Conservation (phyloP, 345 rosid genomes). For the Populus pruinosa region DNA sequence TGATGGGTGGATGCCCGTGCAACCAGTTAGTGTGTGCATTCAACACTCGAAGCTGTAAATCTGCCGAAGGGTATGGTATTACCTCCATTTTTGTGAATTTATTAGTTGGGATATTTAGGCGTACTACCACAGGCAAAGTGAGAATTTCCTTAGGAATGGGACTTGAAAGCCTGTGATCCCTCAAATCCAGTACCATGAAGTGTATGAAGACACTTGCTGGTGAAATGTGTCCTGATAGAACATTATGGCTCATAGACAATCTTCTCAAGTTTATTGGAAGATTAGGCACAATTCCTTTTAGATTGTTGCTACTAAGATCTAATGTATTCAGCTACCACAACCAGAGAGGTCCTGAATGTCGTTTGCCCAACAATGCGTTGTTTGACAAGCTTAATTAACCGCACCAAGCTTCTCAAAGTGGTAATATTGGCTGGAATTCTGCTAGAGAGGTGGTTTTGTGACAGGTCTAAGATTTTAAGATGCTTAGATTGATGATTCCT, state of each 20-base stretch:
- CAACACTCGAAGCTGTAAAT: conserved; percentile 34
- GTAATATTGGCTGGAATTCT: conserved; percentile 38
- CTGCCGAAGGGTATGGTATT: conserved; percentile 10
- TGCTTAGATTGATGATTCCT: conserved; percentile 29
- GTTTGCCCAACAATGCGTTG: conserved; percentile 47
- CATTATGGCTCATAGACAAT: conserved; percentile 35
- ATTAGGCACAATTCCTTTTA: conserved; percentile 41
- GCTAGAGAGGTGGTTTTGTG: conserved; percentile 46
- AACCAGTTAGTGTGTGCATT: conserved; percentile 47
- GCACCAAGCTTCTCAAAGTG: conserved; percentile 36
- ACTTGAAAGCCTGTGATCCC: conserved; percentile 50
- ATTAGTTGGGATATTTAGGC: conserved; percentile 45
- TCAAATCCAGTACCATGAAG: conserved; percentile 37
- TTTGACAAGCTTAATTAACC: conserved; percentile 34
- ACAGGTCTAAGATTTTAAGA: conserved; percentile 38
- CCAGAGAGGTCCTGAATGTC: conserved; percentile 47
- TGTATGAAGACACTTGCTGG: conserved; percentile 26
- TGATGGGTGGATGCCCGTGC: conserved; percentile 43
- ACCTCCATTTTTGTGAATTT: conserved; percentile 36
- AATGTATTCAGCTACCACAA: conserved; percentile 48
- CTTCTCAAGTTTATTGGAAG: conserved; percentile 45
- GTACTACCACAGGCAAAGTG: conserved; percentile 34
- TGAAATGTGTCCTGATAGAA: conserved; percentile 44
- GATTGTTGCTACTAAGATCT: conserved; percentile 42
- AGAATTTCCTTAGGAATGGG: conserved; percentile 25